Conservation (phyloP, 257 asterid genomes). For the Mitragyna speciosa region DNA sequence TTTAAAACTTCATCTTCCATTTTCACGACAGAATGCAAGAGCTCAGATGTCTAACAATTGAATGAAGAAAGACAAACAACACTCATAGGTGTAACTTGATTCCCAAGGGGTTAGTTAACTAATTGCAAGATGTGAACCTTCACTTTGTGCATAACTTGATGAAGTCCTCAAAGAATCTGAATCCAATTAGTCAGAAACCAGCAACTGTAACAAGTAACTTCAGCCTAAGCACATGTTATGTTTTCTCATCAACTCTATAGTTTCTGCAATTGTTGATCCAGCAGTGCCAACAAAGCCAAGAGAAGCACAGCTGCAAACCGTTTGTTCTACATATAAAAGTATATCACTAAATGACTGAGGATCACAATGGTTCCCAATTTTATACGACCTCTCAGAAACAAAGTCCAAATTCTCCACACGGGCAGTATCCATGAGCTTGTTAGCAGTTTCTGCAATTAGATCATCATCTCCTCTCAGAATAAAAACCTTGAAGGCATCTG, state of each 20-base stretch:
- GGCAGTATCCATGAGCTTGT: conserved; percentile 39
- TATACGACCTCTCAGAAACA: conserved; percentile 25
- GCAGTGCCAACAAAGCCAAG: conserved; percentile 85
- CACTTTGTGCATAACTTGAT: neutral
- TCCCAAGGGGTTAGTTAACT: neutral
- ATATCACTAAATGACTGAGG: conserved; percentile 53
- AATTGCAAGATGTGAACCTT: neutral
- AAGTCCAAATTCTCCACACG: conserved; percentile 34
- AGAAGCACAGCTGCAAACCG: conserved; percentile 85
- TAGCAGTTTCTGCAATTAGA: conserved; percentile 53
- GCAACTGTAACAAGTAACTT: neutral
- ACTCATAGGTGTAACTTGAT: conserved; percentile 4
- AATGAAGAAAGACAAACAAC: neutral
- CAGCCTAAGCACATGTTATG: conserved; percentile 41
- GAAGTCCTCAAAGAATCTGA: conserved; percentile 2
- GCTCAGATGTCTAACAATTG: neutral
- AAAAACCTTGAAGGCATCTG: conserved; percentile 51
- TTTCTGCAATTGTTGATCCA: conserved; percentile 89
- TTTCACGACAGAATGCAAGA: neutral
- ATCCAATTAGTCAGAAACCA: neutral
- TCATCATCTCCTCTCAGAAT: conserved; percentile 54
- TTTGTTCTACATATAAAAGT: conserved; percentile 64
- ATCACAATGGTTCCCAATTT: conserved; percentile 35
- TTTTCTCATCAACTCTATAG: conserved; percentile 68
- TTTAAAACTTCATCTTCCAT: neutral